Conservation (phyloP, 495 filamentous ascomycete species). For the Parathielavia appendiculata region DNA sequence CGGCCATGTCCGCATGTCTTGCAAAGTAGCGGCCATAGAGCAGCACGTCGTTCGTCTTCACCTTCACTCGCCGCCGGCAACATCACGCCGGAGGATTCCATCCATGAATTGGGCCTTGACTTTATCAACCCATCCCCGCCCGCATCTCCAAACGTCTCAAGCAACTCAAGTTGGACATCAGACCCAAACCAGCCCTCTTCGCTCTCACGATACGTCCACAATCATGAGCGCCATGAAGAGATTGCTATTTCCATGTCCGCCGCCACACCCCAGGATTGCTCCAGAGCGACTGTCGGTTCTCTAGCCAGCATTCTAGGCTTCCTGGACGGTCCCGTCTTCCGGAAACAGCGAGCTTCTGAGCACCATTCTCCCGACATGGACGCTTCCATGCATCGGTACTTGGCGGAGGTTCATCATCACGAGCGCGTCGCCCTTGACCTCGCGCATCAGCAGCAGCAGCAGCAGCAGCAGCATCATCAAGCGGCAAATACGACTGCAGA, state of each 20-base stretch:
- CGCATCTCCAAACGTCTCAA: not conserved
- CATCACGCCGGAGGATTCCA: not conserved
- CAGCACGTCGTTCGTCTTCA: too few species aligned
- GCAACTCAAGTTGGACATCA: not conserved
- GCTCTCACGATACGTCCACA: conserved; percentile 5
- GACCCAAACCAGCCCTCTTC: not conserved
- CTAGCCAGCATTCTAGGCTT: too few species aligned
- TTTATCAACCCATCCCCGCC: not conserved
- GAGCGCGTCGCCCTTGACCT: conserved; percentile 6
- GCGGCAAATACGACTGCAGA: too few species aligned
- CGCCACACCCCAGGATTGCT: too few species aligned
- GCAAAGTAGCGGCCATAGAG: not conserved
- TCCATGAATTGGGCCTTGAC: not conserved
- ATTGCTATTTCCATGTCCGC: conserved; percentile 13
- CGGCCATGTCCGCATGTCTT: not conserved
- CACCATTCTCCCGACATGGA: not conserved
- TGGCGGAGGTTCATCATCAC: not conserved
- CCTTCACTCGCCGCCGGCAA: not conserved
- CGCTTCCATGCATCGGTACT: not conserved
- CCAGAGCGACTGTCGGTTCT: too few species aligned
- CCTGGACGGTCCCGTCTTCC: too few species aligned
- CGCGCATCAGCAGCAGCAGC: not conserved
- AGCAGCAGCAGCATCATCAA: not conserved
- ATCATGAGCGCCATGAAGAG: conserved; percentile 16
- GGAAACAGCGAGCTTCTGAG: too few species aligned